Evolutionary conservation across 805 yeast species (phyloP), one percentile per base, ranked within the genome.

Genomic region (Saturnispora zaruensis): DNA sequence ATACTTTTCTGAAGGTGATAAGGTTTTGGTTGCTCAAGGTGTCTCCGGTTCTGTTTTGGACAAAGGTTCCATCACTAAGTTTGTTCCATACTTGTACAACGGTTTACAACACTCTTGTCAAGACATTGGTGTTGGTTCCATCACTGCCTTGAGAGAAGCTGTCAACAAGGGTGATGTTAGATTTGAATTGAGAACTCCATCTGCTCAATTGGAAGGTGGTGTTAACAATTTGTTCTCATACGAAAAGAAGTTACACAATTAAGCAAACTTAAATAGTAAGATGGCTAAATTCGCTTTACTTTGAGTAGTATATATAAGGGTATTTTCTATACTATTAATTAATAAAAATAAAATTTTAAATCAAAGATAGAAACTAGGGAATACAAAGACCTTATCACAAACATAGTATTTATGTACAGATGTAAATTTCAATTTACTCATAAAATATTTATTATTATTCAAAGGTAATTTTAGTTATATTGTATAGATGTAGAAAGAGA

Each of bases 161-260:
- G 91, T 87, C 54, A 74, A 73, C 61, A 56, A 61, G 50, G 95
- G 95, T 59, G 73, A 71, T 30, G 83, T 89, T 55, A 83, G 99
- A 75, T 93, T 93, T 66, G 99, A 93, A 76, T 82, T 84, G 72
- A 88, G 99, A 81, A 90, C 98, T 59, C 96, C 98, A 46, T 87
- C 96, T 65, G 96, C 99, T 57, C 99, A 93, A 78, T 77, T 89
- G 58, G 99, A 93, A 76, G 99, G 99, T 77, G 98, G 98, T 71
- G 91, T 93, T 55, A 86, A 88, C 73, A 90, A 95, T 66, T 80
- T 93, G 72, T 88, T 88, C 78, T 90, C 97, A 52, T 93, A 87
- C 69, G 99, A 93, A 75, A 93, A 93, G 81, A 88, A 96, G 73
- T 77, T 93, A 67, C 96, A 89, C 78, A 88, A 87, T 67, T 88